Evolutionary conservation across 148 eudicot species (phyloP).

Genomic region (Selenicereus undatus): DNA sequence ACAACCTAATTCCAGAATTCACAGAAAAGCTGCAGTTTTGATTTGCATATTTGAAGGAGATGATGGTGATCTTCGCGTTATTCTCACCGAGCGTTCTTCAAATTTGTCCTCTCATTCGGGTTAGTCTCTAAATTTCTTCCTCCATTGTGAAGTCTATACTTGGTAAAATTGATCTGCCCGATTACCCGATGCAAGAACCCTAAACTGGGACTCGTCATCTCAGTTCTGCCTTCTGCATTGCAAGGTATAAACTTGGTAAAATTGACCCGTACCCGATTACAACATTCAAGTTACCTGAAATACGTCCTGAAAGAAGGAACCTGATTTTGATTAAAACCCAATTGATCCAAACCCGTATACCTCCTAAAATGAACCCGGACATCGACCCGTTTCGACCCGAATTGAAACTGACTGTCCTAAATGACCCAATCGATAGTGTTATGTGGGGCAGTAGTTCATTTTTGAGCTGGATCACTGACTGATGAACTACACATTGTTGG

Average conservation of each 20-base stretch:
- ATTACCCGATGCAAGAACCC: not conserved
- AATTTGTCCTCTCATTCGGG: slow-evolving; percentile 57
- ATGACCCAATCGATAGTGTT: not conserved
- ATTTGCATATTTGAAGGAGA: slow-evolving; percentile 61
- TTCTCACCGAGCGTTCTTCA: slow-evolving; percentile 54
- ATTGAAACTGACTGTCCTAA: not conserved
- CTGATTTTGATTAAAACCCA: not conserved
- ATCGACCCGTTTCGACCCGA: not conserved
- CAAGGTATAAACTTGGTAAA: not conserved
- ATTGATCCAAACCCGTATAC: not conserved
- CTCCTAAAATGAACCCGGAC: too few species aligned
- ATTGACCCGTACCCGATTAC: not conserved
- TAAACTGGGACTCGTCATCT: too few species aligned
- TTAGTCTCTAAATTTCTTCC: not conserved
- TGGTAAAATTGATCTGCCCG: not conserved
- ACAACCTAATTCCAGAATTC: not conserved
- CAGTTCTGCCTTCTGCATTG: not conserved
- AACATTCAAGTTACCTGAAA: not conserved
- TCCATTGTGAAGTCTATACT: not conserved
- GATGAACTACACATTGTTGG: too few species aligned
- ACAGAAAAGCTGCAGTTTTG: slow-evolving; percentile 67
- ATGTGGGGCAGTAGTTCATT: too few species aligned
- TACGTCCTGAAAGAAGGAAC: not conserved
- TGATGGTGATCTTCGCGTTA: slow-evolving; percentile 45
- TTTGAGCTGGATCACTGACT: too few species aligned